Conservation (phyloP, 1,139 yeast genomes). For the Meyerozyma athensensis region DNA sequence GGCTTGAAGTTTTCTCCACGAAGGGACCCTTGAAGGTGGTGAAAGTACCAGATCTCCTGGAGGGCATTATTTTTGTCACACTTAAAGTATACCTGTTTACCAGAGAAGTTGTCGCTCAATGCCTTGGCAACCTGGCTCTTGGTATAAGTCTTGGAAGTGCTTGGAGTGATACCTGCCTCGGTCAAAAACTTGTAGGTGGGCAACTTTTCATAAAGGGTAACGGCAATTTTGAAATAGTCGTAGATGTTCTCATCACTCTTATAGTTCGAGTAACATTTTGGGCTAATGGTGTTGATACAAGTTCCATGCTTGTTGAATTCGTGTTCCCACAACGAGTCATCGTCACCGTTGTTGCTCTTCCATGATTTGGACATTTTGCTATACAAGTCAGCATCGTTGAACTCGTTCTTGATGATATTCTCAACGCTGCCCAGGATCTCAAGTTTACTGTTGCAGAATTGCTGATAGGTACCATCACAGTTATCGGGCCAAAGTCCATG, state of each 20-base stretch:
- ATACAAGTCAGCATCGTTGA: constrained; percentile 49
- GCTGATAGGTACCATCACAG: constrained; percentile 68
- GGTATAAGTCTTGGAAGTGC: constrained; percentile 56
- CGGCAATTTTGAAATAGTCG: constrained; percentile 70
- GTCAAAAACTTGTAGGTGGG: constrained; percentile 70
- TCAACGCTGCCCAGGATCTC: constrained; percentile 19
- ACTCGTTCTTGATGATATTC: constrained; percentile 41
- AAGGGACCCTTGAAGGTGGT: constrained; percentile 72
- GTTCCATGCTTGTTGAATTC: constrained; percentile 96
- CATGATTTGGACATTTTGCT: constrained; percentile 58
- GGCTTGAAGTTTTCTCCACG: constrained; percentile 60
- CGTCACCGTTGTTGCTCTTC: constrained; percentile 76
- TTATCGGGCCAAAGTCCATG: constrained; percentile 88
- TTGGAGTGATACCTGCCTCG: constrained; percentile 67
- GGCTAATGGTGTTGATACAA: constrained; percentile 75
- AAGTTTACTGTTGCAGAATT: constrained; percentile 30
- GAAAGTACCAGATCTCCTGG: constrained; percentile 89
- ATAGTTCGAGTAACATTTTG: constrained; percentile 53
- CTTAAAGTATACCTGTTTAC: constrained; percentile 60
- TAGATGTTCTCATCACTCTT: constrained; percentile 58
- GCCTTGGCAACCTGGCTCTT: constrained; percentile 63
- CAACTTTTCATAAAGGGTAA: constrained; percentile 55
- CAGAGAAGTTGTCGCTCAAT: constrained; percentile 51
- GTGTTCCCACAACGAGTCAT: constrained; percentile 81
- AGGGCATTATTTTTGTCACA: constrained; percentile 67